Base-by-base conservation (phyloP, 1,284 basidiomycete genomes). In the Leccinum subrobustum region DNA sequence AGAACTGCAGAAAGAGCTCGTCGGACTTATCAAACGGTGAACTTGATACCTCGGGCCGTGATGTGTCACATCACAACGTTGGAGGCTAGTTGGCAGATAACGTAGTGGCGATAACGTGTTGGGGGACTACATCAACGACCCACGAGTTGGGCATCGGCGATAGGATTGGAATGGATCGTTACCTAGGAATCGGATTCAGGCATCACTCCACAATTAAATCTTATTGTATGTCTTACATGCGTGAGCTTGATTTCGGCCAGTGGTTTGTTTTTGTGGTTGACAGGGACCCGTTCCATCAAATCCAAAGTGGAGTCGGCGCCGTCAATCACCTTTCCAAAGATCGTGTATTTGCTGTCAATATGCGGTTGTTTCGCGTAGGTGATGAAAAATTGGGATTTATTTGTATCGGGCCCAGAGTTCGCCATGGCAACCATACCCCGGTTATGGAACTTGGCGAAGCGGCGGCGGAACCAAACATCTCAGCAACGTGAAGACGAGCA, bases 381-480 rank as follows among this genome's bases (percentile, higher is more conserved):
- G 72, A 98, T 88, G 78, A 97, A 96, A 78, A 97, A 96, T 77
- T 96, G 90, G 3, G 93, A 93, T 76, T 96, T 97, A 79, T 97
- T 98, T 20, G 91, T 89, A 74, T 96, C 92, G 23, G 91, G 90
- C 0, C 96, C 96, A 4, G 91, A 89, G 75, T 98, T 98, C 56
- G 95, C 96, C 94, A 98, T 97, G 25, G 95, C 95, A n/a, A 97
- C 88, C 64, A 97, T 84, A 18, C 95, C 95, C 64, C 96, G 86
- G 58, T 87, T 81, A 76, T 97, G 97, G 80, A 98, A 98, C 94
- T 66, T 25, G 20, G 18, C 12, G 51, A 23, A 16, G n/a, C 29
- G 29, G 18, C 27, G 33, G 44, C n/a, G 18, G 12, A 6, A 52
- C 0, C n/a, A 47, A 20, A 4, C 2, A 47, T 12, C 12, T 47